Evolutionary conservation across 1,284 basidiomycete species (phyloP), one percentile per base, ranked within the genome.

Genomic region (Ceratobasidium theobromae): DNA sequence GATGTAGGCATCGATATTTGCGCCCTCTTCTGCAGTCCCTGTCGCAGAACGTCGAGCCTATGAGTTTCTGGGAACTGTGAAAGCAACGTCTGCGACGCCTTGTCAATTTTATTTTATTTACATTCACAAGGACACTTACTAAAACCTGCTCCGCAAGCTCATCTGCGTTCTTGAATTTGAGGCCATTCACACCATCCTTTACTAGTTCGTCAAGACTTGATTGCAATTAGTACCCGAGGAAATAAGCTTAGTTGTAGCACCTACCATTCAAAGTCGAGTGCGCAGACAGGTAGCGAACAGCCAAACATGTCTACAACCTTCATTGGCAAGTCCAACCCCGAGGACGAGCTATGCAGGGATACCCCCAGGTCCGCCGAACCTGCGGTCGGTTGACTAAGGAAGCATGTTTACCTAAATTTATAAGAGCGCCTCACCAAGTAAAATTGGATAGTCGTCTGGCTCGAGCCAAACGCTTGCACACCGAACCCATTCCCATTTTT

Each of bases 241-340:
- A 58, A 68, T 8, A 21, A 28, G 23, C 28, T 25, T 23, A 60
- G 16, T 8, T 8, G 16, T 5, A 4, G 12, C 8, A 71, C 85
- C 33, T 70, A 93, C 93, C 91, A 97, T 40, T 81, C 79, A 74
- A 98, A 99, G 46, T 88, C 82, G 6, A 95, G 81, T 0, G 97
- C 95, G 69, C 95, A 91, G 3, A 98, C 97, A 0, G 95, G 95
- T 57, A 98, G 79, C 1, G 87, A 89, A 71, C 95, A 98, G 0
- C 97, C 97, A 76, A 99, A 97, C 97, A 99, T 98, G 76, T 99
- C 97, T 1, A 99, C 95, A 8, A 99, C 88, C 77, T 99, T 99
- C 97, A 99, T 99, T 1, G 97, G 97, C 58, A 99, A 79, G 76
- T 99, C 97, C 49, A 96, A 78, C 0, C 86, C 91, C 0, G 93